Evolutionary conservation across 192 early-diverging fungal species (phyloP).

Genomic region (Gryganskiella cystojenkinii): DNA sequence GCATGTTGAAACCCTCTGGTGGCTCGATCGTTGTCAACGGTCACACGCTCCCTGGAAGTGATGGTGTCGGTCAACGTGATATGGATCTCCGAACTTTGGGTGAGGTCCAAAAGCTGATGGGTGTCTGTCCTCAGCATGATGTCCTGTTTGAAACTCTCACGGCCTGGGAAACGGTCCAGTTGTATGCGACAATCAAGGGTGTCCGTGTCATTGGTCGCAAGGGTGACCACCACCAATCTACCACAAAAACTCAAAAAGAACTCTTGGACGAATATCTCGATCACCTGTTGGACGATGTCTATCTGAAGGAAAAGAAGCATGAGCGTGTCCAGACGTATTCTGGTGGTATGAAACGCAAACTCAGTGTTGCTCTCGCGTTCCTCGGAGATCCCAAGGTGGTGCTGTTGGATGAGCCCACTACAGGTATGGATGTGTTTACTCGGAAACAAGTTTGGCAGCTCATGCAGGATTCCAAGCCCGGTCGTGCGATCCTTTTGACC

Average conservation of each 20-base stretch:
- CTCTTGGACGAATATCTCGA: slow-evolving; percentile 43
- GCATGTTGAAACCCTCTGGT: slow-evolving; percentile 41
- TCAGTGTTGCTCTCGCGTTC: slow-evolving; percentile 62
- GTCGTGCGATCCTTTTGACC: slow-evolving; percentile 65
- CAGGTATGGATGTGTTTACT: slow-evolving; percentile 67
- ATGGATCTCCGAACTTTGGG: slow-evolving; percentile 38
- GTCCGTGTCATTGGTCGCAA: slow-evolving; percentile 35
- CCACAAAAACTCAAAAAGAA: slow-evolving; percentile 9
- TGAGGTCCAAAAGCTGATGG: slow-evolving; percentile 58
- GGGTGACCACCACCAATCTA: not conserved
- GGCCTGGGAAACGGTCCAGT: slow-evolving; percentile 56
- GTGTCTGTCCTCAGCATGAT: slow-evolving; percentile 69
- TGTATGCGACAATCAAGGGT: slow-evolving; percentile 64
- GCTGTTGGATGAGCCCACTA: slow-evolving; percentile 69
- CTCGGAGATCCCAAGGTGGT: slow-evolving; percentile 62
- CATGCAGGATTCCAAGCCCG: slow-evolving; percentile 58
- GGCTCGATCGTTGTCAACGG: slow-evolving; percentile 45
- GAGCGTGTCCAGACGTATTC: slow-evolving; percentile 46
- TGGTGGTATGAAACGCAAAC: slow-evolving; percentile 70
- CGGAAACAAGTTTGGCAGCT: slow-evolving; percentile 66
- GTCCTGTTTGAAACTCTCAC: slow-evolving; percentile 59
- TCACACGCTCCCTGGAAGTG: slow-evolving; percentile 35
- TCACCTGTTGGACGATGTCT: slow-evolving; percentile 41
- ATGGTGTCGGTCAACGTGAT: slow-evolving; percentile 15
- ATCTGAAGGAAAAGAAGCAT: slow-evolving; percentile 55